Evolutionary conservation across 352 stramenopile genomes (phyloP), one percentile per base, ranked within the genome.

Genomic region (Thalassiosira pacifica): DNA sequence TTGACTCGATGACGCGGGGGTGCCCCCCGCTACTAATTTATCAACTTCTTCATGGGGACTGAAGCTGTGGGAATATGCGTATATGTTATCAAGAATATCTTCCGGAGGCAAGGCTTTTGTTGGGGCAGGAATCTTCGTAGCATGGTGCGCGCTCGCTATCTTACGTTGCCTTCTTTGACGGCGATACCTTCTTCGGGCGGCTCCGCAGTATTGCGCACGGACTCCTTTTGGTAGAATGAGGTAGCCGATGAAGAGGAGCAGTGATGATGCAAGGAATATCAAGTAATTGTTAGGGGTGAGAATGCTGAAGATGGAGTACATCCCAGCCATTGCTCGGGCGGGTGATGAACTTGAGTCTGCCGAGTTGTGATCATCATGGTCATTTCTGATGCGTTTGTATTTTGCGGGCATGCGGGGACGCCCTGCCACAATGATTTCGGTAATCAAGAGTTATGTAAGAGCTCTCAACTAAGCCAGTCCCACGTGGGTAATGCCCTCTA

Each of bases 201-300:
- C 63, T 29, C 63, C 45, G 52, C 61, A 85, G 59, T 76, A 76
- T 2, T 85, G 57, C 2, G 69, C 69, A 5, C 72, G 71, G 26
- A 80, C 26, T 42, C 78, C 78, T 22, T 64, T 55, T 3, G 78
- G 78, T 5, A 85, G 19, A 29, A 85, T 64, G 3, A 85, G 60
- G 53, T 76, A 76, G 31, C 40, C 78, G 1, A 85, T 22, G 29
- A 67, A 80, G 18, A 85, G 32, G 24, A 71, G 1, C 6, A 85
- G 61, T 27, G 27, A 70, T 45, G 24, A 22, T 10, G 71, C 59
- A 22, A 85, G 70, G 40, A 85, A 76, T 31, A 80, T 0, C 13
- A 85, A 61, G 40, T 85, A 85, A 34, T 63, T 61, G 60, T 74
- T 48, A 40, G 61, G 73, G 0, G 63, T 76, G 5, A 76, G 61